Conservation (phyloP, 2,329 filamentous ascomycete genomes). For the Diplodia mutila region DNA sequence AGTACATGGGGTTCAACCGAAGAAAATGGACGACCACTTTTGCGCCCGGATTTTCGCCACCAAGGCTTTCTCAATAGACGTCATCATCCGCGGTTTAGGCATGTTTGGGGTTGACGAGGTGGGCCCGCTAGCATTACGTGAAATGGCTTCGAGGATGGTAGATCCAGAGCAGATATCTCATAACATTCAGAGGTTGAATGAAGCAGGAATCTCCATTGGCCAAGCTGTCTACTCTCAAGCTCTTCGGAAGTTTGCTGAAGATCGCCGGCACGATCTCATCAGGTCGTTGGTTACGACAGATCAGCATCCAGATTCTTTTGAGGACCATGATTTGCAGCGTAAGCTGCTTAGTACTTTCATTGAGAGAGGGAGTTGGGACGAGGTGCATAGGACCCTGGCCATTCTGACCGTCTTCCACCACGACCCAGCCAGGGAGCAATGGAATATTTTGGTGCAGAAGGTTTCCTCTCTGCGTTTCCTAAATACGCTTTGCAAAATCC, state of each 20-base stretch:
- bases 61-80: slow-evolving; percentile 71
- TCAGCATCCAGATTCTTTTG: slow-evolving; percentile 67
- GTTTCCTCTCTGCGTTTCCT: slow-evolving; percentile 38
- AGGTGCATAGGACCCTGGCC: slow-evolving; percentile 60
- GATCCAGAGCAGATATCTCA: slow-evolving; percentile 59
- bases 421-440: slow-evolving; percentile 43
- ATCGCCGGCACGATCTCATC: slow-evolving; percentile 58
- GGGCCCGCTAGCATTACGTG: slow-evolving; percentile 75
- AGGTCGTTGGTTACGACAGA: slow-evolving; percentile 60
- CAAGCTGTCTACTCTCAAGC: slow-evolving; percentile 67
- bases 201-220: slow-evolving; percentile 65
- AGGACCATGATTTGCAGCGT: slow-evolving; percentile 59
- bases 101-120: slow-evolving; percentile 73
- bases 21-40: slow-evolving; percentile 62
- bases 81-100: slow-evolving; percentile 69
- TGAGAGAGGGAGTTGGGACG: slow-evolving; percentile 53
- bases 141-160: slow-evolving; percentile 70
- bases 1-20: slow-evolving; percentile 42
- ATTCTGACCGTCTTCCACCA: slow-evolving; percentile 53
- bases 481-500: slow-evolving; percentile 38
- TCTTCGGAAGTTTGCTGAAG: slow-evolving; percentile 65
- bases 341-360: slow-evolving; percentile 58
- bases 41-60: slow-evolving; percentile 83
- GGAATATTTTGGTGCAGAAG: slow-evolving; percentile 52
- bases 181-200: slow-evolving; percentile 64